Percentiles rank a stretch among this genome's conserved stretches.
Evolutionary conservation across 345 rosid genomes (phyloP).

Genomic region (Arabidopsis thaliana): TAIR10.1 NC_003074.8:6114001-6114500

Average conservation of each 20-base stretch:
- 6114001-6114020: constrained; percentile 57
- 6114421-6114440: constrained; percentile 95
- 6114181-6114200: constrained; percentile 63
- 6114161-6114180: constrained; percentile 69
- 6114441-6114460: constrained; percentile 98
- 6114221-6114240: constrained; percentile 53
- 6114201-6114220: constrained; percentile 51
- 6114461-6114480: constrained; percentile 97
- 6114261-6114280: constrained; percentile 83
- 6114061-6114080: constrained; percentile 53
- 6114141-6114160: constrained; percentile 96
- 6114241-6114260: constrained; percentile 67
- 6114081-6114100: constrained; percentile 62
- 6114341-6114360: constrained; percentile 75
- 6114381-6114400: constrained; percentile 77
- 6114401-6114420: constrained; percentile 92
- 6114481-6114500: constrained; percentile 89
- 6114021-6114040: constrained; percentile 50
- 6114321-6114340: constrained; percentile 58
- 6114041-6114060: constrained; percentile 54
- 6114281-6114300: constrained; percentile 87
- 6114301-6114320: constrained; percentile 61
- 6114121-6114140: constrained; percentile 66
- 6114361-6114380: constrained; percentile 74
- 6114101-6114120: constrained; percentile 59